Conservation (phyloP, 73 alveolate genomes). For the Paramecium pentaurelia region DNA sequence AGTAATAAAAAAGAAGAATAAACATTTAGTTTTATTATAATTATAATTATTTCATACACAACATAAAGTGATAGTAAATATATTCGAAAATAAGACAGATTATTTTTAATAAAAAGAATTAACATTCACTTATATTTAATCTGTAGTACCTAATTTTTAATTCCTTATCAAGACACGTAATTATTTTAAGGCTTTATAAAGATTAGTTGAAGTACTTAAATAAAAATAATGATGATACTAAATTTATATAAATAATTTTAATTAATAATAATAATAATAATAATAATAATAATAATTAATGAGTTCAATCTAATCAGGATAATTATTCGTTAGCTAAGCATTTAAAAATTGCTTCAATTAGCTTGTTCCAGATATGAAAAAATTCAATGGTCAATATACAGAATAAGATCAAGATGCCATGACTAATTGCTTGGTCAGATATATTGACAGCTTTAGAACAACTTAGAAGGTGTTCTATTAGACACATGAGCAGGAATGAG, state of each 20-base stretch:
- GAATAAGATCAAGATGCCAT: not conserved
- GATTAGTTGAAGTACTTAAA: not conserved
- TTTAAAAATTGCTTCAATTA: not conserved
- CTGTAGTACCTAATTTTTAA: not conserved
- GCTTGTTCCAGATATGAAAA: conserved; percentile 17
- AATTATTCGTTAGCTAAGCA: not conserved
- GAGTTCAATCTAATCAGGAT: conserved; percentile 26
- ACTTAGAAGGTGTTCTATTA: not conserved
- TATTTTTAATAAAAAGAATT: not conserved
- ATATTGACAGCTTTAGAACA: conserved; percentile 12
- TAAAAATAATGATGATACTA: not conserved
- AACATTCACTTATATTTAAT: not conserved
- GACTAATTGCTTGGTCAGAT: conserved; percentile 30
- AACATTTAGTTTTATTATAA: not conserved
- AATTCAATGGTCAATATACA: not conserved
- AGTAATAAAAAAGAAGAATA: not conserved
- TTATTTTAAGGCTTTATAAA: not conserved
- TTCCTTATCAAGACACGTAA: not conserved
- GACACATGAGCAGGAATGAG: not conserved
- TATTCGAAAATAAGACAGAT: not conserved
- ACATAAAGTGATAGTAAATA: not conserved
- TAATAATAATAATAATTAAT: not conserved
- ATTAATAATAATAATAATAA: not conserved
- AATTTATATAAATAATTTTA: not conserved
- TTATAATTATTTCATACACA: not conserved